Evolutionary conservation across 148 eudicot species (phyloP).

Genomic region (Polygonum aviculare): DNA sequence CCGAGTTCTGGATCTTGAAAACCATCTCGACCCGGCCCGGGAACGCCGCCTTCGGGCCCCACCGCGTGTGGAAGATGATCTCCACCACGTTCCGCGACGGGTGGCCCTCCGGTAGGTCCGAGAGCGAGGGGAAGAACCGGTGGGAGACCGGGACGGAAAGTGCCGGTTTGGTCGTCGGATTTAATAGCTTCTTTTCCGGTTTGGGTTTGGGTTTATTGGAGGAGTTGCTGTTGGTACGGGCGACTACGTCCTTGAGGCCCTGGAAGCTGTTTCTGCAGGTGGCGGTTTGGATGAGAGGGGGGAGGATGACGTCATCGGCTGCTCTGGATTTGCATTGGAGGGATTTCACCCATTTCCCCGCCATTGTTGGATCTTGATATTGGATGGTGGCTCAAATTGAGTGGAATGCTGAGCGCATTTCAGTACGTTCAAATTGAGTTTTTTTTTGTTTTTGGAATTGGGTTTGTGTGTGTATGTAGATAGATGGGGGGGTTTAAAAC

Average conservation of each 20-base stretch:
- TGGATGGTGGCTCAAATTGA: background rate
- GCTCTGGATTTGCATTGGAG: conserved; percentile 83
- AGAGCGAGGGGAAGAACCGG: conserved; percentile 44
- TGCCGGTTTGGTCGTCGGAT: background rate
- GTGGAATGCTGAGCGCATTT: background rate
- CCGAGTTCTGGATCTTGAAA: conserved; percentile 59
- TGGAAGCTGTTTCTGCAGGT: conserved; percentile 53
- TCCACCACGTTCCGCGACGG: conserved; percentile 88
- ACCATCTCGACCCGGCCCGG: conserved; percentile 76
- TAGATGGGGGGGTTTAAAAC: background rate
- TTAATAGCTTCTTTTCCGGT: conserved; percentile 1
- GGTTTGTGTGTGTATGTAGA: background rate
- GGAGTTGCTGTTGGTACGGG: conserved; percentile 14
- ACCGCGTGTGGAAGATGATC: conserved; percentile 76
- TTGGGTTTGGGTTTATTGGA: conserved; percentile 19
- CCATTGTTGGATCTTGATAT: conserved; percentile 29
- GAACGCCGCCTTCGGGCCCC: conserved; percentile 52
- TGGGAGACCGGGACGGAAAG: conserved; percentile 14
- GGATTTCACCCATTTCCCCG: conserved; percentile 78
- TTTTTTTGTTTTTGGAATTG: too few species aligned
- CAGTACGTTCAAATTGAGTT: background rate
- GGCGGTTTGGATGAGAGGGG: conserved; percentile 19
- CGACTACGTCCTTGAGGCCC: conserved; percentile 53
- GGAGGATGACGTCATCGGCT: conserved; percentile 48
- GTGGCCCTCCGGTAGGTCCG: conserved; percentile 76